phyloP scores from a whole-genome alignment of 2,329 filamentous ascomycete genomes.

The Parafenestella ontariensis region DNA sequence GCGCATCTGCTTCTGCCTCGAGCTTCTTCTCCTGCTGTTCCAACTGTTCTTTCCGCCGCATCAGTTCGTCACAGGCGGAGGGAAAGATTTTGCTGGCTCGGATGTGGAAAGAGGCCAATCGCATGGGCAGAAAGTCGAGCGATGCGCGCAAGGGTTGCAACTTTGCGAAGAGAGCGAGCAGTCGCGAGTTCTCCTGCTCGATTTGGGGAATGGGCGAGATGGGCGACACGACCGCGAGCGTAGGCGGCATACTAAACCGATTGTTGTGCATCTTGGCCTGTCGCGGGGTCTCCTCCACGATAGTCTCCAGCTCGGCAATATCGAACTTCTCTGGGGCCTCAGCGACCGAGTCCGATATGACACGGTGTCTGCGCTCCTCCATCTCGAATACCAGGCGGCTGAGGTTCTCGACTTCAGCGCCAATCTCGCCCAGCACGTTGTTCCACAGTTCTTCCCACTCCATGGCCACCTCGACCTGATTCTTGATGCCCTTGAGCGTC shows the following conservation, averaged over 20 bases:
- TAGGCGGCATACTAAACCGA: slow-evolving; percentile 70
- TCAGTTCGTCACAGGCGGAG: slow-evolving; percentile 87
- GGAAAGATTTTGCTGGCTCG: slow-evolving; percentile 83
- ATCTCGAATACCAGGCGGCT: slow-evolving; percentile 90
- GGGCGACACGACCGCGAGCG: slow-evolving; percentile 67
- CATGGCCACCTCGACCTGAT: slow-evolving; percentile 95
- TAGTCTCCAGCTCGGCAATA: slow-evolving; percentile 88
- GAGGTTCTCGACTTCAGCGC: slow-evolving; percentile 82
- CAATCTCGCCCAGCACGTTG: slow-evolving; percentile 89
- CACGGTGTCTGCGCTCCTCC: slow-evolving; percentile 92
- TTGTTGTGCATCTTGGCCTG: slow-evolving; percentile 63
- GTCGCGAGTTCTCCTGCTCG: slow-evolving; percentile 81
- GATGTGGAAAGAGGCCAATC: slow-evolving; percentile 82
- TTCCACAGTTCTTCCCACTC: slow-evolving; percentile 99
- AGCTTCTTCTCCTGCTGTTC: slow-evolving; percentile 89
- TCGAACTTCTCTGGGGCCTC: slow-evolving; percentile 72
- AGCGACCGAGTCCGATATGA: slow-evolving; percentile 64
- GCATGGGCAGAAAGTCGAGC: slow-evolving; percentile 94
- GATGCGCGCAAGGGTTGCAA: slow-evolving; percentile 95
- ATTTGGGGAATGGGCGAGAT: slow-evolving; percentile 63
- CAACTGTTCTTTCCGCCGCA: slow-evolving; percentile 74
- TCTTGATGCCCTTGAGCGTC: slow-evolving; percentile 79
- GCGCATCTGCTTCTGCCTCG: slow-evolving; percentile 85
- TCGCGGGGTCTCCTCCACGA: slow-evolving; percentile 83
- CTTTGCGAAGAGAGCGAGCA: slow-evolving; percentile 88